phyloP scores from a whole-genome alignment of 2,329 filamentous ascomycete genomes.

The Thermoascus crustaceus region DNA sequence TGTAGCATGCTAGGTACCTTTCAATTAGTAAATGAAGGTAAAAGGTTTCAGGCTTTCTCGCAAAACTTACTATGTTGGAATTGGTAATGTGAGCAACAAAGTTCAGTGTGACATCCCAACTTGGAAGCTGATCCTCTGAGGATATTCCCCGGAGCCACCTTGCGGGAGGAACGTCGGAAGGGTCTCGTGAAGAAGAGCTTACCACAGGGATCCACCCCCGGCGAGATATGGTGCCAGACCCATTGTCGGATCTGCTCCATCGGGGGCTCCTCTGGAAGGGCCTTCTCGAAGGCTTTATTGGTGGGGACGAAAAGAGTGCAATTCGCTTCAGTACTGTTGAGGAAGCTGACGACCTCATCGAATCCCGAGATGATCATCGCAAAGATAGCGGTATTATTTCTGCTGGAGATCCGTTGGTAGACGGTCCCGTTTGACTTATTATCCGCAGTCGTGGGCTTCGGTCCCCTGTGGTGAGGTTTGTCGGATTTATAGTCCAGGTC shows the following conservation, averaged over 20 bases:
- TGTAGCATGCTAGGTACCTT: slow-evolving; percentile 48
- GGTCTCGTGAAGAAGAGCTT: slow-evolving; percentile 60
- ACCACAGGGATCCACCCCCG: slow-evolving; percentile 57
- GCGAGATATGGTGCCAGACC: slow-evolving; percentile 65
- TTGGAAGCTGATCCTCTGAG: slow-evolving; percentile 64
- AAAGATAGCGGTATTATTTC: slow-evolving; percentile 68
- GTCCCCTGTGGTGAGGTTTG: too few species aligned
- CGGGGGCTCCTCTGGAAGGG: slow-evolving; percentile 51
- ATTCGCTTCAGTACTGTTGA: slow-evolving; percentile 67
- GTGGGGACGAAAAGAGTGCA: slow-evolving; percentile 73
- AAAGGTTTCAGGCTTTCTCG: too few species aligned
- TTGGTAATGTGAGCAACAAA: slow-evolving; percentile 64
- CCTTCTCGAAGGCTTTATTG: slow-evolving; percentile 62
- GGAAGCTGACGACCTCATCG: slow-evolving; percentile 58
- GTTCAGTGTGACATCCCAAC: slow-evolving; percentile 62
- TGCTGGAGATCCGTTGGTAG: slow-evolving; percentile 67
- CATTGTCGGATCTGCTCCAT: slow-evolving; percentile 63
- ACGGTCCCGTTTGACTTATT: slow-evolving; percentile 67
- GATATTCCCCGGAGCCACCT: slow-evolving; percentile 51
- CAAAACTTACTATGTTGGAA: slow-evolving; percentile 55
- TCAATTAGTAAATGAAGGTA: background rate
- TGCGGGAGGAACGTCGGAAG: slow-evolving; percentile 60
- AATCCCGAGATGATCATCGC: slow-evolving; percentile 63
- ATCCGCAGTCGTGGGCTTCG: too few species aligned
- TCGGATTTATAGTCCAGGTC: too few species aligned